Base-by-base conservation (phyloP, 2,329 filamentous ascomycete genomes). In the Fusarium sp. region DNA sequence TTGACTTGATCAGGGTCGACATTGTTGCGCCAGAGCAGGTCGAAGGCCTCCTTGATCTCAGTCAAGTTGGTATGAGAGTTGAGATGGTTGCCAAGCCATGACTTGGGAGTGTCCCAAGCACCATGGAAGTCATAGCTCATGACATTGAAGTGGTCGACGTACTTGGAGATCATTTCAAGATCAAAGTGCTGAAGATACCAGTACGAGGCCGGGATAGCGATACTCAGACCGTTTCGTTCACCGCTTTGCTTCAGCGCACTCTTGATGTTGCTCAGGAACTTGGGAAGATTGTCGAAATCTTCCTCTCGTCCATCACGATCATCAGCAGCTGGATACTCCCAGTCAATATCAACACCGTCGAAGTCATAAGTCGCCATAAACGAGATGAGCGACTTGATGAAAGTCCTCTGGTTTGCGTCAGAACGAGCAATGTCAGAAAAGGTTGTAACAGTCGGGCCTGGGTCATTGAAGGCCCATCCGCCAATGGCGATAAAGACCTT, bases 381-480 rank as follows among this genome's bases (percentile, higher is more conserved):
- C 0, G 31, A 53, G 6, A 73, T 39, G 2, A 66, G 22, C 0
- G 54, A 61, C 2, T 25, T 51, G 10, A 62, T 47, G 6, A 66
- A 64, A 0, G 19, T 22, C 1, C 39, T 46, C 6, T 40, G 42
- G 2, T 50, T 56, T 0, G 10, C 13, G 5, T 53, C 10, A 6
- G 46, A 52, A 0, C 2, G 8, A 19, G 39, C 44, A n/a, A 67
- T 56, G 1, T 56, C 22, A 7, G 26, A 64, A 31, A 76, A 78
- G 5, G 70, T 46, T 58, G 50, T 66, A 7, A 55, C 48, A 1
- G 67, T 73, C 2, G 70, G 67, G 8, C 71, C 72, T 0, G n/a
- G 34, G 68, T 81, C 75, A 43, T 72, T 77, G 40, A 80, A 77
- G 2, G 73, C 65, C 73, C 75, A 81, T 0, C 80, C 79, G 1